Conservation (phyloP, 768 basidiomycete species). For the Multifurca ochricompacta region DNA sequence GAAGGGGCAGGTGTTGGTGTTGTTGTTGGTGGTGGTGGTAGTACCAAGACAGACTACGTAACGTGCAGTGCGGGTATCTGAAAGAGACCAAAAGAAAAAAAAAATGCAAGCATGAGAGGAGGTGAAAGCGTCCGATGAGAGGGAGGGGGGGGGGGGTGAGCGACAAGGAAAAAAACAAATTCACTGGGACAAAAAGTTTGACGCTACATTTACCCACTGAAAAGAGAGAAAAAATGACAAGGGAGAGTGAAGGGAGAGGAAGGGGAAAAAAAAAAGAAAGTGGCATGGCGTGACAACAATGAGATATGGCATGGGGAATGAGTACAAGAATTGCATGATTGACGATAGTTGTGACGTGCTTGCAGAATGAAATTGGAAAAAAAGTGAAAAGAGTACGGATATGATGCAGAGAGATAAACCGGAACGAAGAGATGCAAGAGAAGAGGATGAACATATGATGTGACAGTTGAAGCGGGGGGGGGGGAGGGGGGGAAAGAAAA, state of each 20-base stretch:
- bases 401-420: slow-evolving; percentile 17
- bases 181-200: neutral
- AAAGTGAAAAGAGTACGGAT: slow-evolving; percentile 6
- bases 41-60: slow-evolving; percentile 19
- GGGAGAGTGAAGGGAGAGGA: neutral
- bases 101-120: slow-evolving; percentile 17
- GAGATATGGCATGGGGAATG: slow-evolving; percentile 23
- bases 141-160: neutral
- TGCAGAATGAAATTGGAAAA: slow-evolving; percentile 13
- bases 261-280: neutral
- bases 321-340: slow-evolving; percentile 24
- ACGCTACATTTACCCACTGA: slow-evolving; percentile 3
- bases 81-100: neutral
- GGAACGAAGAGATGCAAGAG: slow-evolving; percentile 5
- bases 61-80: slow-evolving; percentile 18
- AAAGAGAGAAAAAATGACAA: neutral
- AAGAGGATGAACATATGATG: slow-evolving; percentile 3
- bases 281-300: slow-evolving; percentile 21
- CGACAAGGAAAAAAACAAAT: slow-evolving; percentile 1
- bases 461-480: neutral
- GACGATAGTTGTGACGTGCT: slow-evolving; percentile 21
- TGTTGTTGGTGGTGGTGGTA: too few relatives aligned
- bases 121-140: slow-evolving; percentile 13
- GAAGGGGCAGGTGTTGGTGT: slow-evolving; percentile 8
- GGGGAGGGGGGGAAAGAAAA: neutral